Conservation (phyloP, 192 early-diverging fungal genomes). For the Entrophospora sp. region DNA sequence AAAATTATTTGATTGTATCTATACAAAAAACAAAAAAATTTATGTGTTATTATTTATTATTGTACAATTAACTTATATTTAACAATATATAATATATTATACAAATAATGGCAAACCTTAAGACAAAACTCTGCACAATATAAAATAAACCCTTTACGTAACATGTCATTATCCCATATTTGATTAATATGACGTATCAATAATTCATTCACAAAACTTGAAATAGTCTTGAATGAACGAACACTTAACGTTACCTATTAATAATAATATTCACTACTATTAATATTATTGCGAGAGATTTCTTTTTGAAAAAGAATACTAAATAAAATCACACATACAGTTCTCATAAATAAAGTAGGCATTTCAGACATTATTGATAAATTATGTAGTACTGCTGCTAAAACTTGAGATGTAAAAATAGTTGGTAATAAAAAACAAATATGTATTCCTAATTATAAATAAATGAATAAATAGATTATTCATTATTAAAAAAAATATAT, state of each 20-base stretch:
- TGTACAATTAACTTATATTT: too few species aligned
- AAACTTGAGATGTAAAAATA: constrained; percentile 58
- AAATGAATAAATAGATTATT: not conserved
- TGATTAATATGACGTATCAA: not conserved
- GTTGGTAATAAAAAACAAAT: constrained; percentile 63
- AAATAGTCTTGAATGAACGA: not conserved
- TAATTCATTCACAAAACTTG: constrained; percentile 12
- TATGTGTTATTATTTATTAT: not conserved
- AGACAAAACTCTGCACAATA: constrained; percentile 6
- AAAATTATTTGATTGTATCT: constrained; percentile 16
- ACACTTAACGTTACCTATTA: constrained; percentile 1
- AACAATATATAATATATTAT: not conserved
- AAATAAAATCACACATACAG: constrained; percentile 29
- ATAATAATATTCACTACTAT: not conserved
- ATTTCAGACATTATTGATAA: constrained; percentile 57
- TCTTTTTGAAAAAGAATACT: not conserved
- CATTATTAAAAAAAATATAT: not conserved
- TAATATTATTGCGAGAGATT: not conserved
- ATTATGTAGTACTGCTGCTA: constrained; percentile 60
- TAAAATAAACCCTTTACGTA: constrained; percentile 15
- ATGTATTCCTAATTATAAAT: constrained; percentile 47
- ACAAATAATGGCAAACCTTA: not conserved
- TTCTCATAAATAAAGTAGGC: constrained; percentile 69
- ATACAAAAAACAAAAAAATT: not conserved
- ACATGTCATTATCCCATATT: constrained; percentile 4